Conservation (phyloP, 1,139 yeast species). For the Yamadazyma triangularis region DNA sequence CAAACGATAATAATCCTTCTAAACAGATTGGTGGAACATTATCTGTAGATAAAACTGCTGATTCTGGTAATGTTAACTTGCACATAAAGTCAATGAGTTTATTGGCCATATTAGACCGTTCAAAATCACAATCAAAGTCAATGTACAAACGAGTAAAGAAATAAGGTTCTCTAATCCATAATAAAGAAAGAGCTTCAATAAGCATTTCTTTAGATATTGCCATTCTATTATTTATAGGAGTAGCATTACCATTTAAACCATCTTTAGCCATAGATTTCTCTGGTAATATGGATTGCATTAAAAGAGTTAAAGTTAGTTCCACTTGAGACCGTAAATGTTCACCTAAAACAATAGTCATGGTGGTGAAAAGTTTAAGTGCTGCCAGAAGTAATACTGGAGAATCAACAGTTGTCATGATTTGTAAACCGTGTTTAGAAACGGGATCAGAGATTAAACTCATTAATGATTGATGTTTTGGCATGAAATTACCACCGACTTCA, state of each 20-base stretch:
- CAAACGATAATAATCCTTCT: slow-evolving; percentile 75
- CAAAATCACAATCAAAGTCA: slow-evolving; percentile 88
- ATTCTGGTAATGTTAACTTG: slow-evolving; percentile 73
- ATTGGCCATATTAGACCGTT: slow-evolving; percentile 72
- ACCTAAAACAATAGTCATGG: slow-evolving; percentile 59
- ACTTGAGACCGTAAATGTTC: slow-evolving; percentile 59
- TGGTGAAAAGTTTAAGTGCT: slow-evolving; percentile 70
- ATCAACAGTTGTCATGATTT: slow-evolving; percentile 69
- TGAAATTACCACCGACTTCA: slow-evolving; percentile 71
- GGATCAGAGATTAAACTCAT: slow-evolving; percentile 71
- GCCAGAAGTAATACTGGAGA: slow-evolving; percentile 66
- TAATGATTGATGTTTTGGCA: slow-evolving; percentile 64
- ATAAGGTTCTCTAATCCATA: slow-evolving; percentile 79
- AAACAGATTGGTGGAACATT: slow-evolving; percentile 91
- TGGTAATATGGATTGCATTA: slow-evolving; percentile 49
- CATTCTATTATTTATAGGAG: slow-evolving; percentile 22
- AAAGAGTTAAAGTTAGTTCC: slow-evolving; percentile 58
- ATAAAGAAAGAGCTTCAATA: slow-evolving; percentile 75
- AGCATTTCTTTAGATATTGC: slow-evolving; percentile 64
- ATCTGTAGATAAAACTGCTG: slow-evolving; percentile 71
- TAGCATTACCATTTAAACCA: slow-evolving; percentile 23
- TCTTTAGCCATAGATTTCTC: slow-evolving; percentile 14
- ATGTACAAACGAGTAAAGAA: slow-evolving; percentile 76
- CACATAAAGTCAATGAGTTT: slow-evolving; percentile 68
- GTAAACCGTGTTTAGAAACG: slow-evolving; percentile 77